Base-by-base conservation (phyloP, 169 alveolate species). In the Cryptosporidium canis region DNA sequence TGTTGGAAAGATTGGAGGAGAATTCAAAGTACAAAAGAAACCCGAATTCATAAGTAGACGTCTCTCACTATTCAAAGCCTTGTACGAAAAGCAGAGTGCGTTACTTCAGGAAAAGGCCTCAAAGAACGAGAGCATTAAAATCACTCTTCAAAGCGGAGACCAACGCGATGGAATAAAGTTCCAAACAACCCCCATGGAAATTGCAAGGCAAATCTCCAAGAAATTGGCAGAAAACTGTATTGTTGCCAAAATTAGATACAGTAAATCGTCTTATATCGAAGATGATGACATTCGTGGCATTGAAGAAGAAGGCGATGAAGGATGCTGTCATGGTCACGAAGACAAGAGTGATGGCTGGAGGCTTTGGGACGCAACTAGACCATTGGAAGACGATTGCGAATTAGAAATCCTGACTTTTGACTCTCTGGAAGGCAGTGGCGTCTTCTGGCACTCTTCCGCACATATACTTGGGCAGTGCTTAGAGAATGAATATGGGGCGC, bases 381-480 rank as follows among this genome's bases (percentile, higher is more conserved):
- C 99, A 35, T 92, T 98, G 16, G 98, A 98, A 85, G 99, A 99
- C 24, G 98, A 95, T 90, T 98, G 99, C 72, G 94, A 95, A 67
- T 37, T 97, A 2, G 94, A 95, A 85, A 91, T 97, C 29, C 93
- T 96, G 29, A 96, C 91, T 68, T 97, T 98, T 83, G 99, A 98
- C 48, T 95, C 96, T 39, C 92, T 90, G 53, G 98, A 97, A 83
- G 99, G 99, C 35, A 93, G 96, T 83, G 94, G 95, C 72, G 96
- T 95, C 1, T 98, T 97, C 90, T 98, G 99, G 99, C 99, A 98
- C 91, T 98, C 99, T 8, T 94, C 99, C 24, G 98, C 99, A 9
- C 99, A 98, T 84, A 93, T 98, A 31, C 95, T 97, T 43, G 99
- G 95, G 67, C 70, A 37, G 83, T 56, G 83, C 33, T 85, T 99